Conservation (phyloP, 768 basidiomycete species). For the Tubosaeta sp. region DNA sequence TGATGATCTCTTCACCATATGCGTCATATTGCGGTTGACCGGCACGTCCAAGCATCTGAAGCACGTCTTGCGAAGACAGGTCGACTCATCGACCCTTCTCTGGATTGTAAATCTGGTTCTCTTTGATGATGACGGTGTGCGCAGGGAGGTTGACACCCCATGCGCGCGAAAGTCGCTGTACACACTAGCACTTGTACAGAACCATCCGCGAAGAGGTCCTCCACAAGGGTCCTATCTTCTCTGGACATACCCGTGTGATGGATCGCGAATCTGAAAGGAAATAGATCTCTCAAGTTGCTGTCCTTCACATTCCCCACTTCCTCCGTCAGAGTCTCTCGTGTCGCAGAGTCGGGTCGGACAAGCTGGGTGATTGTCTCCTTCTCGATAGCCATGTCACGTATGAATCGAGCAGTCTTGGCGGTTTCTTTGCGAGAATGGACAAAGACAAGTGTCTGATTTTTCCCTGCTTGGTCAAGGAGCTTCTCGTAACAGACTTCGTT, state of each 20-base stretch:
- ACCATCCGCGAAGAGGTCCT: slow-evolving; percentile 91
- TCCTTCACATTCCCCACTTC: slow-evolving; percentile 85
- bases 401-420: slow-evolving; percentile 91
- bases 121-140: slow-evolving; percentile 98
- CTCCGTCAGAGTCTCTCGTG: slow-evolving; percentile 81
- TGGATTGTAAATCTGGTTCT: slow-evolving; percentile 99
- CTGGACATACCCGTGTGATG: slow-evolving; percentile 97
- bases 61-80: slow-evolving; percentile 89
- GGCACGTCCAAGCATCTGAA: slow-evolving; percentile 98
- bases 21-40: slow-evolving; percentile 98
- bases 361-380: slow-evolving; percentile 96
- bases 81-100: slow-evolving; percentile 99
- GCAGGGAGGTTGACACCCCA: slow-evolving; percentile 99
- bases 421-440: slow-evolving; percentile 99
- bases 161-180: slow-evolving; percentile 94
- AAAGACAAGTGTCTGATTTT: slow-evolving; percentile 93
- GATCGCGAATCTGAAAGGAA: slow-evolving; percentile 96
- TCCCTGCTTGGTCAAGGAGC: slow-evolving; percentile 85
- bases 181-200: slow-evolving; percentile 92
- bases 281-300: slow-evolving; percentile 74
- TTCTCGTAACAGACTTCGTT: slow-evolving; percentile 99
- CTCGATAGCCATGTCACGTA: slow-evolving; percentile 93
- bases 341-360: slow-evolving; percentile 89
- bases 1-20: slow-evolving; percentile 96
- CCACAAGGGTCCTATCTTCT: slow-evolving; percentile 86